Evolutionary conservation across 140 eudicot genomes (phyloP).

Genomic region (Cichorium intybus): DNA sequence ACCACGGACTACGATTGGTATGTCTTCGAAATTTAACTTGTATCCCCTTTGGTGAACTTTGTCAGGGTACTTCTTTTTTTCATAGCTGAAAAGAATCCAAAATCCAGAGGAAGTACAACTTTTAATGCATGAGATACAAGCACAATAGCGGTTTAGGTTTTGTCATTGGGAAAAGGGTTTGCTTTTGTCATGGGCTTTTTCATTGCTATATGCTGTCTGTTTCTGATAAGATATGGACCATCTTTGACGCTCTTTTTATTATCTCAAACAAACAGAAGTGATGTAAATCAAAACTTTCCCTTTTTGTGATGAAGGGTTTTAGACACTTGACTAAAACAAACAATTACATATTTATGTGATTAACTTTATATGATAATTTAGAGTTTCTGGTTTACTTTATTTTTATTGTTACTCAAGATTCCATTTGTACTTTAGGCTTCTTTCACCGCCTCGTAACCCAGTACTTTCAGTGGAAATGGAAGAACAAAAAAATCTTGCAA

Average conservation of each 20-base stretch:
- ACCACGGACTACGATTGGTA: conserved; percentile 75
- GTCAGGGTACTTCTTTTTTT: not conserved
- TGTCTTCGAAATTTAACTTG: conserved; percentile 12
- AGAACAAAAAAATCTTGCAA: conserved; percentile 24
- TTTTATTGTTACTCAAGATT: conserved; percentile 1
- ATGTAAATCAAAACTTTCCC: conserved; percentile 5
- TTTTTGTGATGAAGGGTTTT: conserved; percentile 7
- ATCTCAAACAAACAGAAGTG: not conserved
- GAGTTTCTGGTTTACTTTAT: not conserved
- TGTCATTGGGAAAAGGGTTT: conserved; percentile 2
- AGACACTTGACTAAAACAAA: conserved; percentile 11
- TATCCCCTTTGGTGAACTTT: conserved; percentile 9
- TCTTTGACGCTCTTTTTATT: conserved; percentile 19
- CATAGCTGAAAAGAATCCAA: conserved; percentile 17
- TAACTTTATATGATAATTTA: too few relatives aligned
- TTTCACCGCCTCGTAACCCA: conserved; percentile 55
- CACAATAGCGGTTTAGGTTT: conserved; percentile 10
- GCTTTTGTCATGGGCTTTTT: conserved; percentile 30
- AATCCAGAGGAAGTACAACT: conserved; percentile 15
- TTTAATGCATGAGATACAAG: conserved; percentile 13
- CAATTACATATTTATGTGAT: not conserved
- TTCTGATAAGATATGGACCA: conserved; percentile 30
- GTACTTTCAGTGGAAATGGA: conserved; percentile 41
- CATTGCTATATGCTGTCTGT: conserved; percentile 13
- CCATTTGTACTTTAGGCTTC: conserved; percentile 48